Conservation (phyloP, 805 yeast genomes). For the Candida ulmi region DNA sequence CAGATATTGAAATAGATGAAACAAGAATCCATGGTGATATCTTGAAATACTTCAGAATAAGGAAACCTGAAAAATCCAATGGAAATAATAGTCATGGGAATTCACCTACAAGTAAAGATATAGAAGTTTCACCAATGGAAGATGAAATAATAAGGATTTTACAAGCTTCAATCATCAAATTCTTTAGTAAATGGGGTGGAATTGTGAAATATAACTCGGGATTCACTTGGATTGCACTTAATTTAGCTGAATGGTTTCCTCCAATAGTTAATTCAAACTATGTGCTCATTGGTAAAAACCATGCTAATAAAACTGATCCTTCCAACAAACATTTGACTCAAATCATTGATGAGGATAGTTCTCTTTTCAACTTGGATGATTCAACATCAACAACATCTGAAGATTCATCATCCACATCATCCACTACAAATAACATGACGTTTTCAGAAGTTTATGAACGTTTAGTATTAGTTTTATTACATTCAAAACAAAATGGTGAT, state of each 20-base stretch:
- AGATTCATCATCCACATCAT: slow-evolving; percentile 6
- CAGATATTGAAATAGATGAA: slow-evolving; percentile 23
- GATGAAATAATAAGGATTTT: slow-evolving; percentile 48
- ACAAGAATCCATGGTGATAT: slow-evolving; percentile 48
- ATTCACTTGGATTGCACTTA: slow-evolving; percentile 82
- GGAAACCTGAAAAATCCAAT: slow-evolving; percentile 11
- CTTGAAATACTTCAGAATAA: slow-evolving; percentile 49
- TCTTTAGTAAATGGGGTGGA: slow-evolving; percentile 73
- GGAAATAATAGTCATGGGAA: not conserved
- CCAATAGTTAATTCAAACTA: slow-evolving; percentile 27
- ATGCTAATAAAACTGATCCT: slow-evolving; percentile 11
- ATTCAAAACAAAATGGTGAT: slow-evolving; percentile 27
- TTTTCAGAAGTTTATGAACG: slow-evolving; percentile 73
- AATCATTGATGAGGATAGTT: slow-evolving; percentile 8
- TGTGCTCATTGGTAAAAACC: slow-evolving; percentile 21
- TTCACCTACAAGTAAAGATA: slow-evolving; percentile 11
- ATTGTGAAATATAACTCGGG: slow-evolving; percentile 76
- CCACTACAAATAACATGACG: slow-evolving; percentile 32
- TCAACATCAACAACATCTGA: slow-evolving; percentile 14
- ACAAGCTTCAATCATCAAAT: slow-evolving; percentile 56
- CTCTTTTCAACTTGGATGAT: slow-evolving; percentile 20
- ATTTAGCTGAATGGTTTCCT: slow-evolving; percentile 86
- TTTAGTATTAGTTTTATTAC: slow-evolving; percentile 66
- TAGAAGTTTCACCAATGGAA: slow-evolving; percentile 31
- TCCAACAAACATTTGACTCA: slow-evolving; percentile 18